These are phyloP conservation scores for Pinus albicaulis DNA, from an alignment of 75 land plant species.

Conservation along the genomic window DNA sequence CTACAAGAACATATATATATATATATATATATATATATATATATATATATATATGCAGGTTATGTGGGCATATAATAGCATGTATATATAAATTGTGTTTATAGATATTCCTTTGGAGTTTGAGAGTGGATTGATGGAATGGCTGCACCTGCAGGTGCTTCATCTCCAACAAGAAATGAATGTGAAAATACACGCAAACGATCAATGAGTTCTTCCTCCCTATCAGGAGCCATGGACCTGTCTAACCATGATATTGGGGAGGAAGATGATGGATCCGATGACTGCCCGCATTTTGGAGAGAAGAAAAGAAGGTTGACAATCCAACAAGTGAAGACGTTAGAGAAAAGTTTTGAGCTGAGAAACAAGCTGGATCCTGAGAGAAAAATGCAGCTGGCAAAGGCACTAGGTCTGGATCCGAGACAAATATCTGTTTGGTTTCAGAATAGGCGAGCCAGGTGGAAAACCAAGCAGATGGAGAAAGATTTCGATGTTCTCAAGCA, in stretches of 20 bases:
- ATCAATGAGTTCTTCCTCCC: not conserved
- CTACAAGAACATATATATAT: too few relatives aligned
- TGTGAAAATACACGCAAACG: not conserved
- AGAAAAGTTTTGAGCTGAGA: slow-evolving; percentile 13
- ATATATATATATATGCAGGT: too few relatives aligned
- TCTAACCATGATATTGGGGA: not conserved
- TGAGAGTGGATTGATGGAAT: not conserved
- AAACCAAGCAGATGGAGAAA: slow-evolving; percentile 17
- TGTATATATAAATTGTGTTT: not conserved
- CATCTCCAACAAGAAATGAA: not conserved
- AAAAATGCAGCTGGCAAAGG: slow-evolving; percentile 9
- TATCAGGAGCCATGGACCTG: not conserved
- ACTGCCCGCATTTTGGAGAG: slow-evolving; percentile 1
- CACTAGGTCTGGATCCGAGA: slow-evolving; percentile 11
- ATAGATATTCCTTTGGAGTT: not conserved
- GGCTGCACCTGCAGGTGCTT: not conserved
- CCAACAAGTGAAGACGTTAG: slow-evolving; percentile 11
- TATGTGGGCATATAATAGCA: too few relatives aligned
- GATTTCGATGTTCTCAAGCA: slow-evolving; percentile 12
- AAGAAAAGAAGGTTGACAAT: slow-evolving; percentile 13
- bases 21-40: too few relatives aligned
- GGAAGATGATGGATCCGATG: not conserved
- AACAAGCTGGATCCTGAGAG: slow-evolving; percentile 12
- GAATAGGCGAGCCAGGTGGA: slow-evolving; percentile 19
- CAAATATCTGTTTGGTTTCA: slow-evolving; percentile 20